phyloP scores from a whole-genome alignment of 352 stramenopile genomes.

The Globisporangium carolinianum region DNA sequence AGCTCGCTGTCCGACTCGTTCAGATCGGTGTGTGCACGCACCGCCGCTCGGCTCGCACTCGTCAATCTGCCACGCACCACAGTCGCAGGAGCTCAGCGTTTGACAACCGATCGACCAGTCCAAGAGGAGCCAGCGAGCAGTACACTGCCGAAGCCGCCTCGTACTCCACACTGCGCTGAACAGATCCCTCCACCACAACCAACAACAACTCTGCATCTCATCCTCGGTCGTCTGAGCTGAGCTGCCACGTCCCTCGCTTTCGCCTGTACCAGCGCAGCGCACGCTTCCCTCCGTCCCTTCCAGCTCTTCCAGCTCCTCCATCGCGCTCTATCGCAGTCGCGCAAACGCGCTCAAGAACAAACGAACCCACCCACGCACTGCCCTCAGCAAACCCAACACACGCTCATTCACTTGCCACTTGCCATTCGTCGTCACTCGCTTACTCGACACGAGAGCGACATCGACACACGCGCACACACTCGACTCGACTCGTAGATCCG shows the following conservation, averaged over 20 bases:
- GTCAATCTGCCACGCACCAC: background rate
- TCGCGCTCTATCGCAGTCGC: background rate
- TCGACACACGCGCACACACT: background rate
- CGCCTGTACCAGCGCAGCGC: too few species aligned
- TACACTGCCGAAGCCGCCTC: background rate
- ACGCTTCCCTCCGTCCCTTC: too few species aligned
- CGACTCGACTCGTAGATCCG: background rate
- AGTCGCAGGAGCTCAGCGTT: background rate
- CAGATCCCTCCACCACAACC: background rate
- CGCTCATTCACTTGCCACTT: background rate
- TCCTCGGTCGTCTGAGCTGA: too few species aligned
- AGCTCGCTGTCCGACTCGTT: background rate
- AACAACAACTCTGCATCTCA: too few species aligned
- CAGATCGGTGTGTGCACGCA: background rate
- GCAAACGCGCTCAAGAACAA: background rate
- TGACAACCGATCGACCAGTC: background rate
- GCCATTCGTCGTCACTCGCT: background rate
- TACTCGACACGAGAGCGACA: too few species aligned
- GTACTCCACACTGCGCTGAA: background rate
- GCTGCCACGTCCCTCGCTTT: too few species aligned
- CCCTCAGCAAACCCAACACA: background rate
- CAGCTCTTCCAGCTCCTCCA: too few species aligned
- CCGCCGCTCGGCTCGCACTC: background rate
- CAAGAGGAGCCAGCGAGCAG: background rate
- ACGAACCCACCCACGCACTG: background rate